phyloP scores from a whole-genome alignment of 768 basidiomycete genomes.

The Termitomyces sp. region DNA sequence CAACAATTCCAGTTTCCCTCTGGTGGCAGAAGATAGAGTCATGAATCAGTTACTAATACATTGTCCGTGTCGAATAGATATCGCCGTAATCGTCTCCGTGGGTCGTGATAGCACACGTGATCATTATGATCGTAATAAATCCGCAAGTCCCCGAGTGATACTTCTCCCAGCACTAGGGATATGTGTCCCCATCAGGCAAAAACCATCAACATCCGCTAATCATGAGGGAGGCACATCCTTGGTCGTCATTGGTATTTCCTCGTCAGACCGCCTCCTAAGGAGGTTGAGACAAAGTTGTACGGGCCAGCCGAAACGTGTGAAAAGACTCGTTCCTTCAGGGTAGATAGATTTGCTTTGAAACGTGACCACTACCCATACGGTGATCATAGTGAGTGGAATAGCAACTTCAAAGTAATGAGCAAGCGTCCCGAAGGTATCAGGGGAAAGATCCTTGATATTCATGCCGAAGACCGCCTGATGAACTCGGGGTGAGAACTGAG shows the following conservation, averaged over 20 bases:
- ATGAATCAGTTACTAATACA: neutral
- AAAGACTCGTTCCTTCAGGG: slow-evolving; percentile 18
- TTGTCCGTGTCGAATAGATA: neutral
- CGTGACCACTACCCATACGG: slow-evolving; percentile 51
- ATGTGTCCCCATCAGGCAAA: neutral
- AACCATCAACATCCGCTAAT: neutral
- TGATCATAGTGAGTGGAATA: slow-evolving; percentile 39
- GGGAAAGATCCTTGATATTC: slow-evolving; percentile 44
- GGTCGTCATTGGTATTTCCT: slow-evolving; percentile 7
- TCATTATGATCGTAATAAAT: neutral
- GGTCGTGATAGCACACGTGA: neutral
- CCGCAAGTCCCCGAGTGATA: neutral
- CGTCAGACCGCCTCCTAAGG: neutral
- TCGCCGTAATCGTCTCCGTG: neutral
- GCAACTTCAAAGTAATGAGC: slow-evolving; percentile 36
- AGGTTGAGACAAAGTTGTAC: slow-evolving; percentile 16
- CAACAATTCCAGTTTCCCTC: neutral
- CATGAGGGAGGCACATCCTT: neutral
- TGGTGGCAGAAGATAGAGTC: neutral
- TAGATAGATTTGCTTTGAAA: slow-evolving; percentile 42
- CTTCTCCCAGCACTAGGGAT: too few species aligned
- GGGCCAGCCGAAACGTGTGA: slow-evolving; percentile 32
- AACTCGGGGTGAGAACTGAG: neutral
- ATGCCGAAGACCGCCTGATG: slow-evolving; percentile 53
- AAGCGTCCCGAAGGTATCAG: slow-evolving; percentile 30